Conservation (phyloP, 352 stramenopile genomes). For the Pythium aristosporum region DNA sequence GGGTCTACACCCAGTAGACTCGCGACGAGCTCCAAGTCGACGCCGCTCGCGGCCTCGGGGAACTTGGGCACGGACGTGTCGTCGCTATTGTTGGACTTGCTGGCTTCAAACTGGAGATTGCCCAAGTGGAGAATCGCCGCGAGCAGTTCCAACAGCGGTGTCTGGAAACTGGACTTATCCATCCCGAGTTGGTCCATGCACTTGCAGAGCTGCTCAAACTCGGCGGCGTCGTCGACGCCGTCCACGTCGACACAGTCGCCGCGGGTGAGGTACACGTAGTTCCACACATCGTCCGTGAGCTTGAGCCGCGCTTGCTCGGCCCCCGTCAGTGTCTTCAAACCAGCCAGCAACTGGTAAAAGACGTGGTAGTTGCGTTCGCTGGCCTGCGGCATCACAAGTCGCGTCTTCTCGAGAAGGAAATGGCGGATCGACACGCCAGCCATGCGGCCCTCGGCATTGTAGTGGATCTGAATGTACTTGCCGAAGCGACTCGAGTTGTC, state of each 20-base stretch:
- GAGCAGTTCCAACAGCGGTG: constrained; percentile 70
- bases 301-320: constrained; percentile 26
- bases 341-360: constrained; percentile 76
- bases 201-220: constrained; percentile 68
- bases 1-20: constrained; percentile 57
- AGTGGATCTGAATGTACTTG: constrained; percentile 90
- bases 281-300: constrained; percentile 41
- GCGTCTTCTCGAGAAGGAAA: constrained; percentile 81
- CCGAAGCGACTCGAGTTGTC: constrained; percentile 91
- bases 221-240: constrained; percentile 61
- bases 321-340: constrained; percentile 32
- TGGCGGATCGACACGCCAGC: constrained; percentile 72
- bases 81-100: constrained; percentile 27
- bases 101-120: constrained; percentile 59
- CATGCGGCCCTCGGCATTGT: constrained; percentile 73
- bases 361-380: constrained; percentile 86
- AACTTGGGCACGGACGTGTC: constrained; percentile 48
- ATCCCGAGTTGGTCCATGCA: constrained; percentile 73
- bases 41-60: constrained; percentile 46
- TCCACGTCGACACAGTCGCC: constrained; percentile 79
- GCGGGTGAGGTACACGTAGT: constrained; percentile 72
- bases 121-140: constrained; percentile 70
- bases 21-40: constrained; percentile 58
- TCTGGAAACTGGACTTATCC: constrained; percentile 57
- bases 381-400: constrained; percentile 59